Evolutionary conservation across 768 basidiomycete species (phyloP).

Genomic region (Lactifluus echinatus): DNA sequence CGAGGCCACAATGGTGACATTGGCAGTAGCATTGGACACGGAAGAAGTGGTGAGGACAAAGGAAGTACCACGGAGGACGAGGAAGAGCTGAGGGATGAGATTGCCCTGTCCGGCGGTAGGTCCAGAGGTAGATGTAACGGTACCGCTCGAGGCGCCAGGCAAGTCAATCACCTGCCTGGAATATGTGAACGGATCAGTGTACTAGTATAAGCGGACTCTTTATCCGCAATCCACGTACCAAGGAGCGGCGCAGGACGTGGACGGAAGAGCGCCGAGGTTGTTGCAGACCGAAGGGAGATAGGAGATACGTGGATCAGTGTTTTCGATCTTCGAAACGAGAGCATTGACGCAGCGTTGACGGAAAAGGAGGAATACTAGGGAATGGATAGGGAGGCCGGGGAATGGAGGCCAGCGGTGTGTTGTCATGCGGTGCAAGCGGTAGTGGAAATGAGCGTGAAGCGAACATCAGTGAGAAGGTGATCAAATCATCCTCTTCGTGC

Average conservation of each 20-base stretch:
- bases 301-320: constrained; percentile 17
- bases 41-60: constrained; percentile 17
- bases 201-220: not conserved
- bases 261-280: not conserved
- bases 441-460: constrained; percentile 2
- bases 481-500: not conserved
- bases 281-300: constrained; percentile 20
- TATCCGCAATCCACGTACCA: constrained; percentile 3
- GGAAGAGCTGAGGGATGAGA: constrained; percentile 21
- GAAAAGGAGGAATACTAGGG: not conserved
- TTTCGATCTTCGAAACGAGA: constrained; percentile 8
- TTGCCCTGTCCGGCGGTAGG: constrained; percentile 1
- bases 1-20: constrained; percentile 19
- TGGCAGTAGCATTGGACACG: constrained; percentile 21
- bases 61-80: constrained; percentile 19
- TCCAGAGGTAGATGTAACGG: constrained; percentile 20
- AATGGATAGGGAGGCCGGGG: constrained; percentile 1
- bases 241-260: constrained; percentile 4
- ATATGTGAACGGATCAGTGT: constrained; percentile 3
- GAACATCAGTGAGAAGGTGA: constrained; percentile 11
- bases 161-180: constrained; percentile 17
- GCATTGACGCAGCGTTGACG: not conserved
- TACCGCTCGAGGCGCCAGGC: constrained; percentile 14
- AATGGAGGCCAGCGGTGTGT: not conserved
- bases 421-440: constrained; percentile 12